Percentiles rank a stretch among this genome's conserved stretches.
phyloP scores from a whole-genome alignment of 1,284 basidiomycete genomes.

The Leccinum fallax region DNA sequence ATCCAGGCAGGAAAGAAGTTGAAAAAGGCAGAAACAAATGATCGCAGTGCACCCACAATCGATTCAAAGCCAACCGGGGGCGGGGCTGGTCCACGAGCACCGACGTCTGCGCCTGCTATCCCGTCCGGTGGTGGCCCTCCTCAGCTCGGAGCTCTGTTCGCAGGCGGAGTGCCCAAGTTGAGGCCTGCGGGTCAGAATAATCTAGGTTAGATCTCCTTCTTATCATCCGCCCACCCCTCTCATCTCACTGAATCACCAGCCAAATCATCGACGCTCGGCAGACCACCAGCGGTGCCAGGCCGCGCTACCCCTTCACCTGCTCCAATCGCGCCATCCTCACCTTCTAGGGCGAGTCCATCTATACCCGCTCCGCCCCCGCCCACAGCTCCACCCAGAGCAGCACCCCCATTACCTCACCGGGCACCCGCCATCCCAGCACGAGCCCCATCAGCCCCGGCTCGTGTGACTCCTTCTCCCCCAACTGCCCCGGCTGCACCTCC shows the following conservation, averaged over 20 bases:
- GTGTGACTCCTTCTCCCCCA: slow-evolving; percentile 36
- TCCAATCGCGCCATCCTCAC: slow-evolving; percentile 37
- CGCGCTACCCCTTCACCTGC: slow-evolving; percentile 42
- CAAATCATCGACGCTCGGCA: slow-evolving; percentile 64
- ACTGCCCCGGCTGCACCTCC: slow-evolving; percentile 39
- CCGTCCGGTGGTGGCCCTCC: slow-evolving; percentile 57
- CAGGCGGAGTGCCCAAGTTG: slow-evolving; percentile 88
- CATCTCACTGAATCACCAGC: slow-evolving; percentile 40
- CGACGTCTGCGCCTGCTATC: slow-evolving; percentile 27
- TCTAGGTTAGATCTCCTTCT: slow-evolving; percentile 45
- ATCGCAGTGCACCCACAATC: slow-evolving; percentile 73
- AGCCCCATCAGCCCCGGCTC: slow-evolving; percentile 25
- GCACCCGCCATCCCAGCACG: slow-evolving; percentile 28
- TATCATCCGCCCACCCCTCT: slow-evolving; percentile 13
- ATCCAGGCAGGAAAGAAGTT: slow-evolving; percentile 80
- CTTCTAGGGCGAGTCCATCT: slow-evolving; percentile 34
- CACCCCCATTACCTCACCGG: slow-evolving; percentile 30
- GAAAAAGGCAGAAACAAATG: slow-evolving; percentile 82
- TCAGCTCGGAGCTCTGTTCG: slow-evolving; percentile 84
- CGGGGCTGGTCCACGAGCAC: slow-evolving; percentile 40
- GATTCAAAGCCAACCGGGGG: slow-evolving; percentile 52
- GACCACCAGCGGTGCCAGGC: slow-evolving; percentile 68
- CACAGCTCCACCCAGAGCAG: slow-evolving; percentile 24
- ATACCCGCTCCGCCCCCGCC: slow-evolving; percentile 28
- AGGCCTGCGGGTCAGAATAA: slow-evolving; percentile 71